Evolutionary conservation across 257 asterid species (phyloP).

Genomic region (Voacanga thouarsii): DNA sequence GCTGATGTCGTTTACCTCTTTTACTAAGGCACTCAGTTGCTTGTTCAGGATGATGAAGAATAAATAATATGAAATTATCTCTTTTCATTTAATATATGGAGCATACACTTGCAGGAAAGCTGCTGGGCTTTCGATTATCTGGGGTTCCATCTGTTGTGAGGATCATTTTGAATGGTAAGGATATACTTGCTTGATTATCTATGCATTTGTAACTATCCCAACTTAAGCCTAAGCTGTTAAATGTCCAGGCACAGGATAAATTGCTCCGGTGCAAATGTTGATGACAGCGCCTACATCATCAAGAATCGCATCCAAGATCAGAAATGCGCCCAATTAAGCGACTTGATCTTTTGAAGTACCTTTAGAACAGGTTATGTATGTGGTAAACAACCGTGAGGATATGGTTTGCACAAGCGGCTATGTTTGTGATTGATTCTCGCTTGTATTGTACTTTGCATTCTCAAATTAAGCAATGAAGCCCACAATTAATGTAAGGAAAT

Average conservation of each 20-base stretch:
- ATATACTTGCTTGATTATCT: constrained; percentile 7
- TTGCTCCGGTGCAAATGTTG: constrained; percentile 62
- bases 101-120: constrained; percentile 53
- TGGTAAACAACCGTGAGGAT: neutral
- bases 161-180: constrained; percentile 88
- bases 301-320: constrained; percentile 22
- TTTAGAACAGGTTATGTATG: neutral
- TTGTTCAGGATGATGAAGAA: neutral
- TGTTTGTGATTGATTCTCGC: neutral
- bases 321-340: constrained; percentile 46
- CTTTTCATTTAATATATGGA: neutral
- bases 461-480: neutral
- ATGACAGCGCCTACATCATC: constrained; percentile 59
- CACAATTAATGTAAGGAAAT: neutral
- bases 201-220: neutral
- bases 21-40: neutral
- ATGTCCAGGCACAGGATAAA: constrained; percentile 78
- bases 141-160: constrained; percentile 81
- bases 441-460: neutral
- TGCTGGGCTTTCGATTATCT: constrained; percentile 71
- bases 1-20: neutral
- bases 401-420: neutral
- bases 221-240: constrained; percentile 3
- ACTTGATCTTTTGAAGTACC: constrained; percentile 59
- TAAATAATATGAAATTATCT: neutral